Evolutionary conservation across 164 flowering plant genomes (phyloP), one percentile per base, ranked within the genome.

Genomic region (Paratinospora sagittata): DNA sequence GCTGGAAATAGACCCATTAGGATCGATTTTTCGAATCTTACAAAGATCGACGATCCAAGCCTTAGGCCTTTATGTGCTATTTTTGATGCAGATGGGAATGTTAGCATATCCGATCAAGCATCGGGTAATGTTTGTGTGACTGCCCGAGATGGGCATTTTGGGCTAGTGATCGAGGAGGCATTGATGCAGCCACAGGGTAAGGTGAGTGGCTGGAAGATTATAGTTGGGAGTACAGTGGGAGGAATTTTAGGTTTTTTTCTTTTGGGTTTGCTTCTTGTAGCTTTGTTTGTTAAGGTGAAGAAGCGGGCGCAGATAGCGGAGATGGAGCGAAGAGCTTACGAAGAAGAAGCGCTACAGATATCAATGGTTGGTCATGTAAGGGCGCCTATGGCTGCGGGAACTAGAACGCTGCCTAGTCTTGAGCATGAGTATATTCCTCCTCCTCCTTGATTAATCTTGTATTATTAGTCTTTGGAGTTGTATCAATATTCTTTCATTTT

Each of bases 291-390:
- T 23, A 84, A 83, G 76, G 93, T 80, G 69, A 91, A 90, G 88
- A 91, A 90, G 82, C 86, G 78, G 65, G 78, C 85, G 27, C 82
- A 76, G 74, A 76, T 86, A 79, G 96, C 80, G 27, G 95, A 89
- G 74, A 63, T 90, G 90, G 95, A 88, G 79, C 80, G 96, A 70
- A 86, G 91, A 71, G 94, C 96, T 49, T 91, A 91, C 70, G 97
- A 92, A 74, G 99, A 92, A 76, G 99, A 95, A 72, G 99, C 98
- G 16, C 68, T 95, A 68, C 91, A 87, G 75, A 90, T 92, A 24
- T 85, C 96, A 3, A 91, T 91, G 97, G 99, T 92, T 21, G 99
- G 98, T 27, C 97, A 92, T 81, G 83, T 89, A 9, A 82, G 98
- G 62, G 93, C 89, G 37, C 93, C 86, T 1, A 78, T 79, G 0